Conservation (phyloP, 352 stramenopile species). For the Phytophthora pistaciae region DNA sequence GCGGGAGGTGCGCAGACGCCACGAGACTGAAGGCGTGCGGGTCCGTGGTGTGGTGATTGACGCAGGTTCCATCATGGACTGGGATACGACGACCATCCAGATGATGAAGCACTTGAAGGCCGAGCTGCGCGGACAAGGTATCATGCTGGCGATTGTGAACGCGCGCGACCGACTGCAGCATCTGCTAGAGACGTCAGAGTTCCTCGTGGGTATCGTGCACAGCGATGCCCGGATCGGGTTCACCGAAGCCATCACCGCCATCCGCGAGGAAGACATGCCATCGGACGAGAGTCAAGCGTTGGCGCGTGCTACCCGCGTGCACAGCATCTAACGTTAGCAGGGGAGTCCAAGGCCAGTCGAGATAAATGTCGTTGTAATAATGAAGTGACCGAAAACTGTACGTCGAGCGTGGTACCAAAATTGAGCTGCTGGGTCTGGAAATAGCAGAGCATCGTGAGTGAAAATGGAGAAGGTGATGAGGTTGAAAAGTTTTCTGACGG, state of each 20-base stretch:
- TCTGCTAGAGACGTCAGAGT: constrained; percentile 71
- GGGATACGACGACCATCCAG: constrained; percentile 87
- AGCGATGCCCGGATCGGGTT: constrained; percentile 73
- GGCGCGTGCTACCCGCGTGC: constrained; percentile 22
- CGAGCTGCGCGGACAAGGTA: constrained; percentile 61
- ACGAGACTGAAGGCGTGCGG: constrained; percentile 40
- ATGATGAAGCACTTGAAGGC: constrained; percentile 87
- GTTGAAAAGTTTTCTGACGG: too few species aligned
- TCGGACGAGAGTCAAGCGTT: constrained; percentile 28
- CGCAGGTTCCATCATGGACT: constrained; percentile 83
- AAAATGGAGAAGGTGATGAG: neutral
- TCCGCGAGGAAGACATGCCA: constrained; percentile 48
- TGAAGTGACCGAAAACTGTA: constrained; percentile 24
- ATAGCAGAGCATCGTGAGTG: neutral
- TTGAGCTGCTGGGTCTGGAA: constrained; percentile 4
- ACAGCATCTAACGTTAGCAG: constrained; percentile 29
- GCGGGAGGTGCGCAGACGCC: constrained; percentile 44
- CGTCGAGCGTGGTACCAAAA: constrained; percentile 2
- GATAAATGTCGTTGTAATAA: constrained; percentile 23
- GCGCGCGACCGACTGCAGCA: constrained; percentile 71
- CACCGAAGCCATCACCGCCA: constrained; percentile 67
- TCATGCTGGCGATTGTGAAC: constrained; percentile 84
- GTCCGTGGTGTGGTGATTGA: constrained; percentile 78
- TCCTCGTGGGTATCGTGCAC: constrained; percentile 68
- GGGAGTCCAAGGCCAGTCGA: neutral